Percentiles rank a stretch among this genome's conserved stretches.
phyloP scores from a whole-genome alignment of 495 filamentous ascomycete genomes.

The Pyrenopolyporus hunteri region DNA sequence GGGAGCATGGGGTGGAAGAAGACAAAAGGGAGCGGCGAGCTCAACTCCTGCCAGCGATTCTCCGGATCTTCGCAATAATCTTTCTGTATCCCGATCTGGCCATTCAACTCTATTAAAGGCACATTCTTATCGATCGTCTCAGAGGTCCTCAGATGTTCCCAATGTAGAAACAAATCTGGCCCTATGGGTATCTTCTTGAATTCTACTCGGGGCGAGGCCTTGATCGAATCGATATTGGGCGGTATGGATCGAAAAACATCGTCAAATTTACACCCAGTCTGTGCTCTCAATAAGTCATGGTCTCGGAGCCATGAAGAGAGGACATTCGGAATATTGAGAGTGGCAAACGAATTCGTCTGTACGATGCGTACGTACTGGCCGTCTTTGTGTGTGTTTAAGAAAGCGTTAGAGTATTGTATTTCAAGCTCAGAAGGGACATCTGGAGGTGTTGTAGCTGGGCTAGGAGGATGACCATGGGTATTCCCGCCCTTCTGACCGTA shows the following conservation, averaged over 20 bases:
- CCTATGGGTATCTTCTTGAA: slow-evolving; percentile 53
- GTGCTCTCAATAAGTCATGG: slow-evolving; percentile 53
- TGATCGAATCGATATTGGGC: slow-evolving; percentile 46
- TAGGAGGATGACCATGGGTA: slow-evolving; percentile 56
- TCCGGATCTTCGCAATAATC: slow-evolving; percentile 73
- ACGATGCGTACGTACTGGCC: slow-evolving; percentile 61
- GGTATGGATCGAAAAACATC: slow-evolving; percentile 60
- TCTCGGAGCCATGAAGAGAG: slow-evolving; percentile 77
- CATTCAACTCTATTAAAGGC: slow-evolving; percentile 85
- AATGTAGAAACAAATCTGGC: slow-evolving; percentile 57
- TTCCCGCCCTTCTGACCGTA: slow-evolving; percentile 48
- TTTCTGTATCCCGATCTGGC: slow-evolving; percentile 78
- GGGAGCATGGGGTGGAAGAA: slow-evolving; percentile 83
- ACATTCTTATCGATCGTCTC: slow-evolving; percentile 64
- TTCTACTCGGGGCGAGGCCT: slow-evolving; percentile 46
- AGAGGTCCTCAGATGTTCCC: slow-evolving; percentile 71
- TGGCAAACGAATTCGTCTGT: slow-evolving; percentile 69
- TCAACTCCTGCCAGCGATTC: slow-evolving; percentile 77
- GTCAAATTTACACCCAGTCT: slow-evolving; percentile 49
- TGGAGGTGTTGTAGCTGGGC: slow-evolving; percentile 61
- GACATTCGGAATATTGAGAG: slow-evolving; percentile 68
- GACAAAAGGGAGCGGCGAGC: slow-evolving; percentile 83
- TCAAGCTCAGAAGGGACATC: slow-evolving; percentile 60
- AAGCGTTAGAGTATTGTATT: slow-evolving; percentile 74
- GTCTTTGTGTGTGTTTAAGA: slow-evolving; percentile 71